Evolutionary conservation across 2,329 filamentous ascomycete species (phyloP).

Genomic region (Arthrobotrys pseudoclavata): DNA sequence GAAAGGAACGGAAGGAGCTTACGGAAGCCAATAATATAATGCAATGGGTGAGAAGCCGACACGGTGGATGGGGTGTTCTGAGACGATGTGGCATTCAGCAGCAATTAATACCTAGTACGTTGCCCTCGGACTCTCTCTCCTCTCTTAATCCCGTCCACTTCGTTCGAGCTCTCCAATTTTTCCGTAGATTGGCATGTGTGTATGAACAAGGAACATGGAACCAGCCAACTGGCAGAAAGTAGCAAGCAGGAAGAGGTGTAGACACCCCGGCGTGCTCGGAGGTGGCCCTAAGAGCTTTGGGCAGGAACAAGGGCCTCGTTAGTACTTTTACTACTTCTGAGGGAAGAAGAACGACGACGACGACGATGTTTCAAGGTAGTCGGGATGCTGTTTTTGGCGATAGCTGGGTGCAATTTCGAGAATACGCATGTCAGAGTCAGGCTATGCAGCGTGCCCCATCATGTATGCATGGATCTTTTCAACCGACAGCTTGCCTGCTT

Average conservation of each 20-base stretch:
- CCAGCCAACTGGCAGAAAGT: conserved; percentile 51
- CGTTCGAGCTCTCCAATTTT: conserved; percentile 58
- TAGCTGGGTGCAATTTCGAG: conserved; percentile 44
- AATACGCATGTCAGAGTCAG: conserved; percentile 60
- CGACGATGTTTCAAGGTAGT: conserved; percentile 30
- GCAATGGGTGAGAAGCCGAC: background rate
- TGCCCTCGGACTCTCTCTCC: conserved; percentile 1
- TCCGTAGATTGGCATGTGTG: conserved; percentile 53
- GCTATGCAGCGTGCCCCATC: conserved; percentile 41
- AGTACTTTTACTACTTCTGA: background rate
- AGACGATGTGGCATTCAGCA: conserved; percentile 27
- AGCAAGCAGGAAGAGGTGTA: background rate
- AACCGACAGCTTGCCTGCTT: conserved; percentile 28
- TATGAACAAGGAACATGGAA: conserved; percentile 29
- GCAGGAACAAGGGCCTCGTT: conserved; percentile 15
- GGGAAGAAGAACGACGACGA: background rate
- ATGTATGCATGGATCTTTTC: conserved; percentile 50
- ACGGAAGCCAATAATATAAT: conserved; percentile 22
- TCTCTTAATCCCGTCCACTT: conserved; percentile 9
- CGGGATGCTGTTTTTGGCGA: conserved; percentile 49
- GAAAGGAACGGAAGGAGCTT: background rate
- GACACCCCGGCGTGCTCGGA: conserved; percentile 31
- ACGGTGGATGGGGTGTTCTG: background rate
- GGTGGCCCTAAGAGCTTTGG: conserved; percentile 35
- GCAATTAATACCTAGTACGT: conserved; percentile 38